Percentiles rank a stretch among this genome's conserved stretches.
phyloP scores from a whole-genome alignment of 2,329 filamentous ascomycete species.

The Scleromitrula shiraiana region DNA sequence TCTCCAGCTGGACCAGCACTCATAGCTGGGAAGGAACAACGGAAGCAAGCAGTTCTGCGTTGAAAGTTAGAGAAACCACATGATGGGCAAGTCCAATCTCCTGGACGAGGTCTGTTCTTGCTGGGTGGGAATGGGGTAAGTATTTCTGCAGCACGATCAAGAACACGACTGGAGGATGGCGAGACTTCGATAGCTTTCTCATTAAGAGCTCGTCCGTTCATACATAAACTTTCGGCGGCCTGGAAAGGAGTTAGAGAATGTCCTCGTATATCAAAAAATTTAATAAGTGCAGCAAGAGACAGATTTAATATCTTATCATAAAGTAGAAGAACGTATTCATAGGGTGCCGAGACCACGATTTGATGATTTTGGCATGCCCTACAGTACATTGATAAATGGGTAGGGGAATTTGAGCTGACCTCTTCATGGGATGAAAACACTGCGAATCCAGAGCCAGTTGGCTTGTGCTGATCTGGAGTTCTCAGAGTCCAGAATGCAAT shows the following conservation, averaged over 20 bases:
- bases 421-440: constrained; percentile 99
- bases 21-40: constrained; percentile 97
- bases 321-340: constrained; percentile 26
- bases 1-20: constrained; percentile 64
- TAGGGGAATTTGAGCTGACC: constrained; percentile 43
- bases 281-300: constrained; percentile 16
- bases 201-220: constrained; percentile 96
- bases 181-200: constrained; percentile 99
- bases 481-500: constrained; percentile 99
- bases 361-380: constrained; percentile 22
- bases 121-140: constrained; percentile 95
- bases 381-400: constrained; percentile 24
- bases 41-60: constrained; percentile 95
- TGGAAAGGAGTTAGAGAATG: constrained; percentile 36
- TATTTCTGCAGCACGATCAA: constrained; percentile 92
- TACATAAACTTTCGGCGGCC: constrained; percentile 96
- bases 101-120: constrained; percentile 94
- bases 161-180: constrained; percentile 89
- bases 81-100: constrained; percentile 98
- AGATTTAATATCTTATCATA: constrained; percentile 24
- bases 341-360: constrained; percentile 21
- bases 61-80: constrained; percentile 99
- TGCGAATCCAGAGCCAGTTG: constrained; percentile 95
- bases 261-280: constrained; percentile 27
- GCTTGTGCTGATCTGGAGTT: constrained; percentile 97